Base-by-base conservation (phyloP, 345 rosid species). In the Corymbia maculata region DNA sequence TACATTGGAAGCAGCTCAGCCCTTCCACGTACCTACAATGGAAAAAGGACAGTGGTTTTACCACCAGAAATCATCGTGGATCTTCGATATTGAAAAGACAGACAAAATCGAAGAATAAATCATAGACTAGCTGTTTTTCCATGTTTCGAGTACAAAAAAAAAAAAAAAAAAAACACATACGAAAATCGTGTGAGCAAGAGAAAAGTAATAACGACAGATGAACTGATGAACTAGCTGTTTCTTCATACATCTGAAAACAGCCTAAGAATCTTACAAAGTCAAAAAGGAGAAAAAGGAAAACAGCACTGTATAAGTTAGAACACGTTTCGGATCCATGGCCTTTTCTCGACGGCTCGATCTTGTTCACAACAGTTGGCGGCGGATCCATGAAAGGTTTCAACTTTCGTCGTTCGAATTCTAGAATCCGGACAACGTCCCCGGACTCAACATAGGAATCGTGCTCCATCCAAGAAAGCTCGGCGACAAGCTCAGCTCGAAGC, bases 371-470 rank as follows among this genome's bases (percentile, higher is more conserved):
- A 9, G 47, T 75, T 11, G 66, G n/a, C 66, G 1, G 66, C n/a
- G 13, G 64, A 22, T 22, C 9, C 26, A 21, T 9, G 64, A 24
- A 22, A 59, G 66, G 26, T 36, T 59, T 21, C 3, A 75, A 75
- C 49, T 75, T 36, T 42, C 49, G 84, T 75, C 9, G 22, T 75
- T 42, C 19, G 7, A 42, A 75, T 13, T 91, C 91, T 85, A 55
- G 90, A 93, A 92, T 86, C 91, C 89, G 70, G 96, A 93, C 59
- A 96, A 92, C 80, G 94, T 93, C 90, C 94, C 93, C 0, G 98
- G 96, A 89, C 96, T 95, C 32, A 92, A 91, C 88, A 94, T 91
- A 24, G 94, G 94, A 87, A 90, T 92, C 82, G 93, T 80, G 79
- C 90, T 90, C 97, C 98, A 95, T 19, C 85, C 91, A 19, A 84